Evolutionary conservation across 2,329 filamentous ascomycete species (phyloP).

Genomic region (Xylariaceae sp.): DNA sequence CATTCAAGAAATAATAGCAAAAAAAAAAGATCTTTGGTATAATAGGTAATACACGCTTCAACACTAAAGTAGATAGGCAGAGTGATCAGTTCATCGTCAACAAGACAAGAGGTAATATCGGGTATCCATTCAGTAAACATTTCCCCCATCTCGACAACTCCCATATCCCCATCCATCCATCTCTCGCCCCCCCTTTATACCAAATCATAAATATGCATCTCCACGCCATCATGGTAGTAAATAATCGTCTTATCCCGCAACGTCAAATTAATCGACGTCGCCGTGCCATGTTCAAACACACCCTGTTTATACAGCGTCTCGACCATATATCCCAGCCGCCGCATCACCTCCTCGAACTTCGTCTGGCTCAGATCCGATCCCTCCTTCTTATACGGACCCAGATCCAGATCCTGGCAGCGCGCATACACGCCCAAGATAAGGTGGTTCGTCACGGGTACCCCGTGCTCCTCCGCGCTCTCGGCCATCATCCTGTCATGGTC

Average conservation of each 20-base stretch:
- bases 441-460: rapidly evolving
- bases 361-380: no score
- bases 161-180: no score
- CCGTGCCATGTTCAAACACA: background rate
- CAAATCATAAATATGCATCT: background rate
- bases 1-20: no score
- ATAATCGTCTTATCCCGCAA: background rate
- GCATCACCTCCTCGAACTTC: background rate
- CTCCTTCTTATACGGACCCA: no score
- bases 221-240: background rate
- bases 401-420: background rate
- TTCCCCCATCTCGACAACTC: background rate
- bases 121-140: background rate
- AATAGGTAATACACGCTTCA: no score
- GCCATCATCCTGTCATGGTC: no score
- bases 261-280: background rate
- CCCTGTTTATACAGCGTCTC: background rate
- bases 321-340: background rate
- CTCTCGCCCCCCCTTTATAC: background rate
- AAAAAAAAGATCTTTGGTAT: no score
- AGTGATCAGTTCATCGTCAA: background rate
- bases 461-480: background rate
- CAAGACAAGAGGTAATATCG: no score
- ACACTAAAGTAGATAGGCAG: no score
- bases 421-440: background rate